Evolutionary conservation across 331 rosid species (phyloP), one percentile per base, ranked within the genome.

Genomic region (Erythrophleum ivorense): DNA sequence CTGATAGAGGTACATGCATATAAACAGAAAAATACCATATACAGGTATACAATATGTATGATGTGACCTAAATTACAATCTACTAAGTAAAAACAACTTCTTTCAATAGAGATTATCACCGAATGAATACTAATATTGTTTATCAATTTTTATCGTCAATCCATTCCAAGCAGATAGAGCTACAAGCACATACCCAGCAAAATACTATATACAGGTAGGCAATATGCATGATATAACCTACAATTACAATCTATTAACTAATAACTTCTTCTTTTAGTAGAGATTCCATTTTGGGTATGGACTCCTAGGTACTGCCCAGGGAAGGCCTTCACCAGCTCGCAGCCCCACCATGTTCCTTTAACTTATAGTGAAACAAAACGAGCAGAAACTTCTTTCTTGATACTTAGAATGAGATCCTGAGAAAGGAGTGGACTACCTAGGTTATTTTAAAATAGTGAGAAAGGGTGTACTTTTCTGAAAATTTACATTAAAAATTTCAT

Each of bases 191-290:
- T 33, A 33, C 12, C 33, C 19, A 64, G 71, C 36, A 46, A 59
- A 24, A 24, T 24, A 24, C 29, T 31, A 65, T 76, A 78, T 62
- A 78, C 76, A 52, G 24, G 62, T 21, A 67, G 9, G 31, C 36
- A 65, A 38, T 58, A 19, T 66, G 63, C 12, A 52, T 46, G 57
- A 75, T 45, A 71, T 60, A 71, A 67, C 69, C 81, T 40, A 72
- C 19, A 50, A 73, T 36, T 21, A 10, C 65, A 59, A 59, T 59
- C 57, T 18, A 46, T 62, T 33, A 57, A 19, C 33, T 66, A 16
- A 36, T 48, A 58, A 38, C 21, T 2, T 3, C 4, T 15, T 62
- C 21, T 36, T 18, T 52, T 19, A 45, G 41, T 45, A 58, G n/a
- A 72, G 64, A 71, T 58, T 66, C 53, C 57, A 57, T 19, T 38